Conservation (phyloP, 257 asterid genomes). For the Marsdenia floribunda region DNA sequence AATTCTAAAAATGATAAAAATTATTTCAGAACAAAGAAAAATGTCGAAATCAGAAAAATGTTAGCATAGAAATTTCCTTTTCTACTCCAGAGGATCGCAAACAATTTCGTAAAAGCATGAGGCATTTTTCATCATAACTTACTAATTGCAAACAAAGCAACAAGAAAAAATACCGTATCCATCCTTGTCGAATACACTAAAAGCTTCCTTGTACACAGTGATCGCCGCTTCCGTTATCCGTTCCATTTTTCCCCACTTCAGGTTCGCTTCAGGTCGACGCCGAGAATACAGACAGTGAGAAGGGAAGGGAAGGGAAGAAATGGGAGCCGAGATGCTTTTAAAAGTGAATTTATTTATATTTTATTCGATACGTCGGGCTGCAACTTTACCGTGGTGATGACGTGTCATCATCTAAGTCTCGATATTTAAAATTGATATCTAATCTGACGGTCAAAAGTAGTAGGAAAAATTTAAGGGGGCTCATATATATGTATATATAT, state of each 20-base stretch:
- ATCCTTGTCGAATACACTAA: slow-evolving; percentile 36
- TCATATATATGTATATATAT: neutral
- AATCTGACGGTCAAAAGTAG: neutral
- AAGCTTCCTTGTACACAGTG: slow-evolving; percentile 39
- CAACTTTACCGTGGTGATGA: neutral
- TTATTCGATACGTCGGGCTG: neutral
- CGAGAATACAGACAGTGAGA: too few relatives aligned
- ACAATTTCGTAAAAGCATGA: neutral
- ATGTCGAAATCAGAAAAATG: neutral
- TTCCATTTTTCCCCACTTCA: slow-evolving; percentile 10
- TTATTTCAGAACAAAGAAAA: neutral
- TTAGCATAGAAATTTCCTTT: neutral
- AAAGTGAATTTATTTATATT: neutral
- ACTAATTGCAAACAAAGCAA: neutral
- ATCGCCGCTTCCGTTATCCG: slow-evolving; percentile 34
- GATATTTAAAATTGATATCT: neutral
- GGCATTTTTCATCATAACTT: neutral
- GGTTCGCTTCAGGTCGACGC: neutral
- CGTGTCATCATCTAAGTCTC: neutral
- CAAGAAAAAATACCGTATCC: slow-evolving; percentile 26
- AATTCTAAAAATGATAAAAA: too few relatives aligned
- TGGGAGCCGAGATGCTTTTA: neutral
- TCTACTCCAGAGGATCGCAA: neutral
- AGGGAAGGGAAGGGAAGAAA: neutral
- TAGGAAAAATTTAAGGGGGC: neutral